phyloP scores from a whole-genome alignment of 2,329 filamentous ascomycete species.

The Boeremia lycopersici region DNA sequence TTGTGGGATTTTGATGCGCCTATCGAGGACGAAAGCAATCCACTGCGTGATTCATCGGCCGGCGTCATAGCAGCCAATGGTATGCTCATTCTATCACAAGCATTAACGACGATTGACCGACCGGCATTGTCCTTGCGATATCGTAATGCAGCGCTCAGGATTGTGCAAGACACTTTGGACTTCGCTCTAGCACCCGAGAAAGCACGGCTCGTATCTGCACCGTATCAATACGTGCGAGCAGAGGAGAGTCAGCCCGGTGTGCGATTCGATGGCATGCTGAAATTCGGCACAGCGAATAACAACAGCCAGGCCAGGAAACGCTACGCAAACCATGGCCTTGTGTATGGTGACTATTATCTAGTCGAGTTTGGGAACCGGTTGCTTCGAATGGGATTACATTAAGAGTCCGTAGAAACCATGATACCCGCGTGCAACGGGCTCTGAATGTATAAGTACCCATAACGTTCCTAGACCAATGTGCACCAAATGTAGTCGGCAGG shows the following conservation, averaged over 20 bases:
- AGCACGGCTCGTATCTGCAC: conserved; percentile 21
- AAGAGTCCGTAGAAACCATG: background rate
- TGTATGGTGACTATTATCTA: conserved; percentile 56
- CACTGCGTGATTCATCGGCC: conserved; percentile 51
- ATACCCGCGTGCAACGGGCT: too few relatives aligned
- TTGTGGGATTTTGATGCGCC: conserved; percentile 59
- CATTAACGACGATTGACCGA: conserved; percentile 40
- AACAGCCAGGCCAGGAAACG: conserved; percentile 49
- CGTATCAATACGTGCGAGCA: conserved; percentile 18
- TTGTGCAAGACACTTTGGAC: conserved; percentile 27
- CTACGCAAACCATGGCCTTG: conserved; percentile 52
- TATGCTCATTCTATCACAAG: conserved; percentile 32
- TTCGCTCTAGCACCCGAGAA: conserved; percentile 34
- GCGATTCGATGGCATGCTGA: conserved; percentile 51
- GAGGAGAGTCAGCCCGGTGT: conserved; percentile 27
- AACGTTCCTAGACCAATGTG: too few relatives aligned
- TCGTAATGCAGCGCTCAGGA: conserved; percentile 21
- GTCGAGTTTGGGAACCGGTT: conserved; percentile 52
- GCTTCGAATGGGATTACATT: conserved; percentile 33
- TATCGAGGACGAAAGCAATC: conserved; percentile 22
- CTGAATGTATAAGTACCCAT: too few relatives aligned
- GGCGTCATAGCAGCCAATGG: conserved; percentile 50
- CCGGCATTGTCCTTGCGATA: conserved; percentile 29
- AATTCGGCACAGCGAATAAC: conserved; percentile 54
- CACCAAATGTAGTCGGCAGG: too few relatives aligned